Conservation (phyloP, 192 early-diverging fungal species). For the Pecoramyces ruminantium region DNA sequence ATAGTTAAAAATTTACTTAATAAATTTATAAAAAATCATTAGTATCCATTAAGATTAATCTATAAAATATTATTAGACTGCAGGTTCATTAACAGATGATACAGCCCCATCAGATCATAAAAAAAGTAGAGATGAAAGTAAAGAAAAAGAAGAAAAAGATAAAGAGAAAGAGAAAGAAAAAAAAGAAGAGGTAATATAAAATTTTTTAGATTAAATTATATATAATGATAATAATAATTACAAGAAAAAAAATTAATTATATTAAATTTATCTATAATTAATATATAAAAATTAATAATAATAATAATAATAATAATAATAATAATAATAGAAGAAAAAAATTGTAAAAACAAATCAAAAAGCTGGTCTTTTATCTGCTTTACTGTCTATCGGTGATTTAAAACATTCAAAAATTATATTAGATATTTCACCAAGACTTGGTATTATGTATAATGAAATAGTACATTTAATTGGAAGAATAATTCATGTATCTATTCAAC, state of each 20-base stretch:
- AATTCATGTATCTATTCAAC: constrained; percentile 34
- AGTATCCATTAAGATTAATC: no score
- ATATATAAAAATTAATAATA: background rate
- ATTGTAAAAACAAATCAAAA: constrained; percentile 34
- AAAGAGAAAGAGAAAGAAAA: background rate
- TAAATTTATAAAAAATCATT: no score
- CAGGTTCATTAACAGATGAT: constrained; percentile 17
- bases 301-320: background rate
- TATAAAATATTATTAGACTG: constrained; percentile 9
- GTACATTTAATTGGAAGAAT: constrained; percentile 40
- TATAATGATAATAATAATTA: no score
- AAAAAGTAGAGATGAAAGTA: background rate
- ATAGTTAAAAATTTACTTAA: no score
- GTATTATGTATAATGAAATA: constrained; percentile 35
- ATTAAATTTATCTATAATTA: no score
- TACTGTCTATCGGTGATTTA: constrained; percentile 46
- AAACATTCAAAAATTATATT: constrained; percentile 28
- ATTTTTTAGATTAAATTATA: no score
- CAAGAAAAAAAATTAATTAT: no score
- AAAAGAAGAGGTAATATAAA: background rate
- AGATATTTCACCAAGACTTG: constrained; percentile 24
- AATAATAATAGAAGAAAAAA: background rate
- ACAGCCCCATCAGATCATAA: constrained; percentile 4
- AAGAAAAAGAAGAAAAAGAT: background rate
- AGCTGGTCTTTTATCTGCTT: constrained; percentile 32